A percentile compares a stretch with the other conserved stretches of the same genome.
These are phyloP conservation scores for Teunomyces stri DNA, from an alignment of 805 yeast species.

Conservation along the genomic window DNA sequence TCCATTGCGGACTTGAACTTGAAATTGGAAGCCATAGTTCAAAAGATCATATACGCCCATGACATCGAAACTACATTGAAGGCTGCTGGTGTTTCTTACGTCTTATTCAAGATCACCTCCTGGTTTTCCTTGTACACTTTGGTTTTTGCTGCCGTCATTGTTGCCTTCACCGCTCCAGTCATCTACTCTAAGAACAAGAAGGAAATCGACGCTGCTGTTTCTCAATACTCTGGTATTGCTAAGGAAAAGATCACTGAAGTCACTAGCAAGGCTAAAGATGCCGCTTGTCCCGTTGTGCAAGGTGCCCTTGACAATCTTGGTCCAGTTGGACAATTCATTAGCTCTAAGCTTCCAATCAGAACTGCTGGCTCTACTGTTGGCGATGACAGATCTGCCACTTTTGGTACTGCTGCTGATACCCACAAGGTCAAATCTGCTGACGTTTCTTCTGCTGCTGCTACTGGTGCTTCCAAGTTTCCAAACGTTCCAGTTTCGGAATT, in stretches of 20 bases:
- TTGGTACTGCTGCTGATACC: conserved; percentile 16
- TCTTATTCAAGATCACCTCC: conserved; percentile 69
- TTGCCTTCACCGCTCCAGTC: conserved; percentile 73
- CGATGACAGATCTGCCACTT: conserved; percentile 16
- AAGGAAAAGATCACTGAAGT: conserved; percentile 49
- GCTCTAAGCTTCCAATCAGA: conserved; percentile 59
- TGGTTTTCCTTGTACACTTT: conserved; percentile 72
- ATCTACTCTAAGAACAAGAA: conserved; percentile 71
- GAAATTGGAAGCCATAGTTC: conserved; percentile 49
- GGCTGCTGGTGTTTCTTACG: conserved; percentile 65
- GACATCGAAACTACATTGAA: conserved; percentile 71
- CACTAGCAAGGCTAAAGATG: conserved; percentile 35
- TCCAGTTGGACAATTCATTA: conserved; percentile 62
- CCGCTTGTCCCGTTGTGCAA: conserved; percentile 57
- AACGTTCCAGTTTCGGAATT: conserved; percentile 33
- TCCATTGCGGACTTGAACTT: conserved; percentile 45
- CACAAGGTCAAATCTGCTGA: conserved; percentile 6
- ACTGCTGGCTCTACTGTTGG: conserved; percentile 72
- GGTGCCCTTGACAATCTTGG: conserved; percentile 58
- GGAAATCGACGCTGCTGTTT: conserved; percentile 68
- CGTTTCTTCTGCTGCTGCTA: conserved; percentile 25
- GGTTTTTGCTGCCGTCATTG: conserved; percentile 52
- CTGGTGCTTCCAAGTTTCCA: conserved; percentile 41
- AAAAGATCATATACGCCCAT: conserved; percentile 62
- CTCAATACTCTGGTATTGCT: conserved; percentile 42